Percentiles rank a stretch among this genome's conserved stretches.
Evolutionary conservation across 2,329 filamentous ascomycete species (phyloP).

Genomic region (Stylonectria norvegica): DNA sequence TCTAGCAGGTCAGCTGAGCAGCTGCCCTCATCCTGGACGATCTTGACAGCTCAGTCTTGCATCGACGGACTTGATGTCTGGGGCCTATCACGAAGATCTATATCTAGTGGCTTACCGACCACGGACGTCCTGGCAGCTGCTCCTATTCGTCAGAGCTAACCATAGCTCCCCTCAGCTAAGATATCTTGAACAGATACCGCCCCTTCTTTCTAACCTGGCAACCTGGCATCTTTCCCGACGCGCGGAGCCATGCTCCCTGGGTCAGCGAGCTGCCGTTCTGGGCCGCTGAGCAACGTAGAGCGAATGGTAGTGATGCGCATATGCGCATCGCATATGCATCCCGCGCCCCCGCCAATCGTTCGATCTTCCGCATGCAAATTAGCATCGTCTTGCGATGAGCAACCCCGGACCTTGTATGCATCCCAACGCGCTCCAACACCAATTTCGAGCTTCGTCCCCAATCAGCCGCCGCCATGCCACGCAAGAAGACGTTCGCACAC

Average conservation of each 20-base stretch:
- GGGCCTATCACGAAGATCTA: slow-evolving; percentile 9
- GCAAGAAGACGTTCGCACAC: slow-evolving; percentile 7
- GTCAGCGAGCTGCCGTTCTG: too few species aligned
- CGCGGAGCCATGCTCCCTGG: too few species aligned
- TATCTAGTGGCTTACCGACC: slow-evolving; percentile 10
- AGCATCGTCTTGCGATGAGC: slow-evolving; percentile 4
- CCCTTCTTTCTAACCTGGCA: too few species aligned
- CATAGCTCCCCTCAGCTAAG: slow-evolving; percentile 10
- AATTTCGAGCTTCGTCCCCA: slow-evolving; percentile 13
- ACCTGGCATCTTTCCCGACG: too few species aligned
- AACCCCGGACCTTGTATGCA: slow-evolving; percentile 14
- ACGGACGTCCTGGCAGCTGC: slow-evolving; percentile 5
- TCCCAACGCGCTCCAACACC: slow-evolving; percentile 6
- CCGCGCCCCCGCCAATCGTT: slow-evolving; percentile 21
- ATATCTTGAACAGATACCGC: slow-evolving; percentile 6
- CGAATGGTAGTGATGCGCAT: too few species aligned
- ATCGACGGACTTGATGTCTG: slow-evolving; percentile 17
- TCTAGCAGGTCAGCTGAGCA: slow-evolving; percentile 13
- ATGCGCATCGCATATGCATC: slow-evolving; percentile 8
- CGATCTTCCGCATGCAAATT: slow-evolving; percentile 14
- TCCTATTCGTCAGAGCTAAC: slow-evolving; percentile 13
- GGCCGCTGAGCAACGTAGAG: too few species aligned
- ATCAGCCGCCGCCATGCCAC: slow-evolving; percentile 15
- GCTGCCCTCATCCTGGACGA: slow-evolving; percentile 7
- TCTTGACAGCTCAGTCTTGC: slow-evolving; percentile 24